Conservation (phyloP, 2,329 filamentous ascomycete species). For the Grosmannia clavigera region DNA sequence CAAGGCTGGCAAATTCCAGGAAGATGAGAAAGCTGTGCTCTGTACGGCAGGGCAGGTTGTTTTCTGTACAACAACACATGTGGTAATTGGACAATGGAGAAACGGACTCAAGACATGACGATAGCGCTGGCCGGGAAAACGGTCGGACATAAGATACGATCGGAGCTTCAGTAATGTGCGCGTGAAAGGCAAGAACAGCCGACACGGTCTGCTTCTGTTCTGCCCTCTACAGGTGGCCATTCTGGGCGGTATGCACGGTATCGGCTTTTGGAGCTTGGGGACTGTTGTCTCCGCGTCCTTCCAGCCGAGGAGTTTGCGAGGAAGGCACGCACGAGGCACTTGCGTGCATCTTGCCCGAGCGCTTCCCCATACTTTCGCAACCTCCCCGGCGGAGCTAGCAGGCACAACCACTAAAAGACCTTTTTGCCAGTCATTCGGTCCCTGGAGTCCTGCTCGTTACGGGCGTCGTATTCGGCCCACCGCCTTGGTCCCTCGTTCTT, state of each 20-base stretch:
- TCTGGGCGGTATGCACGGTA: not conserved
- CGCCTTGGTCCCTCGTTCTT: not conserved
- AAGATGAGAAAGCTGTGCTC: not conserved
- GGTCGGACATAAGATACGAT: slow-evolving; percentile 14
- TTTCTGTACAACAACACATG: no score
- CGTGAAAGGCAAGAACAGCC: slow-evolving; percentile 2
- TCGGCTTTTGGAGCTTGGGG: no score
- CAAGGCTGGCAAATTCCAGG: not conserved
- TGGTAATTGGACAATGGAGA: no score
- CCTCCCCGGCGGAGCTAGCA: not conserved
- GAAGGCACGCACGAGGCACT: not conserved
- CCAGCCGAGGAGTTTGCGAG: not conserved
- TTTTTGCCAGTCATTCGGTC: not conserved
- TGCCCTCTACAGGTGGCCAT: not conserved
- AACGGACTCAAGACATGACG: not conserved
- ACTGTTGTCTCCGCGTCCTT: not conserved
- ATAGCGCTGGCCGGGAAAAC: not conserved
- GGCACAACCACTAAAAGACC: not conserved
- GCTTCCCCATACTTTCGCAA: not conserved
- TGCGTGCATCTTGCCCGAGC: not conserved
- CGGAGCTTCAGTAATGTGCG: slow-evolving; percentile 8
- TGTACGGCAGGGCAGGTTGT: not conserved
- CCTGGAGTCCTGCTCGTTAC: not conserved
- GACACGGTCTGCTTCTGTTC: not conserved
- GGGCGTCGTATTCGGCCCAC: not conserved